Evolutionary conservation across 176 grass and related monocot species (phyloP), one percentile per base, ranked within the genome.

Genomic region (Aegilops sharonensis): DNA sequence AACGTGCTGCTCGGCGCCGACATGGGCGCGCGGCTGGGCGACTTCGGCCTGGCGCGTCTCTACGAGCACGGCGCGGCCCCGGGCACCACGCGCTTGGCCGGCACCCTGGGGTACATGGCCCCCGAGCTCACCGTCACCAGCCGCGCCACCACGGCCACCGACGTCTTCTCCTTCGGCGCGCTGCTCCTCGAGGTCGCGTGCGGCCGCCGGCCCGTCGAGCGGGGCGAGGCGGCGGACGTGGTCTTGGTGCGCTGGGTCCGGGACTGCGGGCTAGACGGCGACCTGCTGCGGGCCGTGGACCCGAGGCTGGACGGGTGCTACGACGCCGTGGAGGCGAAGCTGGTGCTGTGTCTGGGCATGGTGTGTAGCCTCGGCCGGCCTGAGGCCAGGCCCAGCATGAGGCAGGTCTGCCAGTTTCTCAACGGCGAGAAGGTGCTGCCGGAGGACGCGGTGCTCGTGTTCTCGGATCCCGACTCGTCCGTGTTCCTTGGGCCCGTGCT

Each of bases 151-250:
- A 62, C 88, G 54, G 70, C 85, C 11, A 60, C 85, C 9, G 88
- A 93, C 40, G 91, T 90, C 30, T 93, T 93, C 37, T 85, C 88
- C 17, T 93, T 78, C 74, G 91, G 91, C 23, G 77, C 83, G 59
- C 68, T 93, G 48, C 70, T 88, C 14, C 78, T 88, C 24, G 91
- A 93, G 81, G 91, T 90, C 6, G 81, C 71, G 9, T 85, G 85
- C 48, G 91, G 91, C 7, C 37, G 37, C 37, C 37, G 37, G 37
- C 37, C 37, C 37, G 37, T 39, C 37, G 37, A 39, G 37, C 37
- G 37, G 37, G 37, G 37, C 37, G 37, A 39, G 39, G 75, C 60
- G 32, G 42, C 80, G 21, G 54, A 48, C 75, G 17, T 87, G 10
- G 21, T 70, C 18, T 48, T 92, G 61, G 24, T 78, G 29, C 67